These are phyloP conservation scores for Harringtonia lauricola DNA, from an alignment of 2,329 filamentous ascomycete genomes.

Conservation along the genomic window DNA sequence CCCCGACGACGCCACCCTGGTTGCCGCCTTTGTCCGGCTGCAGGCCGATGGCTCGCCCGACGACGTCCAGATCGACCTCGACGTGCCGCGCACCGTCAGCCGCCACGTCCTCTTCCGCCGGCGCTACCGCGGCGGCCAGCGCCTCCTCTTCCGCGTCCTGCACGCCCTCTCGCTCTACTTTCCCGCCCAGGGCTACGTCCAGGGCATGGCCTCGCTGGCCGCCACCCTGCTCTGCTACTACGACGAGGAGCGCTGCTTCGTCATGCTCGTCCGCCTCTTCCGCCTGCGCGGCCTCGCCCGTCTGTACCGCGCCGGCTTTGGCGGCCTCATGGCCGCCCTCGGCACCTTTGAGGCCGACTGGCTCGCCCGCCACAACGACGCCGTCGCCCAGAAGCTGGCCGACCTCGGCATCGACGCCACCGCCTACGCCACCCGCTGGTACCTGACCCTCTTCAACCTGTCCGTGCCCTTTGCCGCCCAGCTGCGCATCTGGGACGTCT, in stretches of 20 bases:
- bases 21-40: slow-evolving; percentile 60
- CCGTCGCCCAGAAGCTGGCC: slow-evolving; percentile 64
- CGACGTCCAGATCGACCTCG: slow-evolving; percentile 93
- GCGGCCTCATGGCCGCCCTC: slow-evolving; percentile 75
- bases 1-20: slow-evolving; percentile 30
- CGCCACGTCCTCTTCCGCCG: slow-evolving; percentile 95
- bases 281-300: slow-evolving; percentile 74
- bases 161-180: slow-evolving; percentile 89
- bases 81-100: slow-evolving; percentile 90
- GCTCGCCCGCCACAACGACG: slow-evolving; percentile 57
- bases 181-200: slow-evolving; percentile 85
- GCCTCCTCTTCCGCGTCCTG: slow-evolving; percentile 82
- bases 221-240: slow-evolving; percentile 94
- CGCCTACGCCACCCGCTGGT: slow-evolving; percentile 95
- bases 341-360: slow-evolving; percentile 77
- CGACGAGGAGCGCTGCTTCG: slow-evolving; percentile 86
- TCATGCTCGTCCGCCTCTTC: slow-evolving; percentile 96
- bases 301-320: slow-evolving; percentile 76
- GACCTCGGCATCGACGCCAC: slow-evolving; percentile 75
- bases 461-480: slow-evolving; percentile 91
- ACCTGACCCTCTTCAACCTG: slow-evolving; percentile 94
- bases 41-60: slow-evolving; percentile 70
- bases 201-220: slow-evolving; percentile 91
- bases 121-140: slow-evolving; percentile 84
- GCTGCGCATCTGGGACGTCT: slow-evolving; percentile 94